Conservation (phyloP, 2,329 filamentous ascomycete genomes). For the Diaporthe sp. region DNA sequence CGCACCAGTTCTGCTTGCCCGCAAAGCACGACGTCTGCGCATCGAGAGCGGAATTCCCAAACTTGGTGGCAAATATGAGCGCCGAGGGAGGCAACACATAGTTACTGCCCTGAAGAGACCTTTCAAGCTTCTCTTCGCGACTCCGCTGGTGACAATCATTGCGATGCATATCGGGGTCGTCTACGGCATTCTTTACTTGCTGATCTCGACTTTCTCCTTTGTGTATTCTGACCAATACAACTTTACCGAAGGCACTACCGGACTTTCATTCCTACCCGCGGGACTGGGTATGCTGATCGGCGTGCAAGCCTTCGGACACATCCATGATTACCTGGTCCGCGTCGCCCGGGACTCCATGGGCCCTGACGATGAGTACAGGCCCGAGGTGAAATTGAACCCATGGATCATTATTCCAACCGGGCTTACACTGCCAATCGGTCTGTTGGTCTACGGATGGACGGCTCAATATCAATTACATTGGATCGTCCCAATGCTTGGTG, state of each 20-base stretch:
- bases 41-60: constrained; percentile 55
- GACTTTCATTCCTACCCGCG: constrained; percentile 67
- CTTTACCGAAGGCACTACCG: constrained; percentile 58
- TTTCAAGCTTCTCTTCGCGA: constrained; percentile 65
- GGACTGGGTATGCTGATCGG: constrained; percentile 59
- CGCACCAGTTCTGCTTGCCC: constrained; percentile 53
- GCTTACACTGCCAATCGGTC: constrained; percentile 57
- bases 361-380: constrained; percentile 42
- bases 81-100: constrained; percentile 35
- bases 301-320: constrained; percentile 42
- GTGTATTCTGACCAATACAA: constrained; percentile 64
- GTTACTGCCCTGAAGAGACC: constrained; percentile 46
- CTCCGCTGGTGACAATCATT: constrained; percentile 62
- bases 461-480: constrained; percentile 60
- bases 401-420: constrained; percentile 48
- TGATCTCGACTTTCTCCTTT: constrained; percentile 66
- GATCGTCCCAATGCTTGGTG: constrained; percentile 65
- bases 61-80: constrained; percentile 55
- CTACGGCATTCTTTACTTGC: constrained; percentile 67
- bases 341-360: constrained; percentile 43
- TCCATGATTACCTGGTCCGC: constrained; percentile 41
- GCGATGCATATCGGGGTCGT: constrained; percentile 66
- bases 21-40: constrained; percentile 55
- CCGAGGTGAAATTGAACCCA: constrained; percentile 47
- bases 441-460: constrained; percentile 68